These are phyloP conservation scores for Claviceps pusilla DNA, from an alignment of 2,329 filamentous ascomycete genomes.

Conservation along the genomic window DNA sequence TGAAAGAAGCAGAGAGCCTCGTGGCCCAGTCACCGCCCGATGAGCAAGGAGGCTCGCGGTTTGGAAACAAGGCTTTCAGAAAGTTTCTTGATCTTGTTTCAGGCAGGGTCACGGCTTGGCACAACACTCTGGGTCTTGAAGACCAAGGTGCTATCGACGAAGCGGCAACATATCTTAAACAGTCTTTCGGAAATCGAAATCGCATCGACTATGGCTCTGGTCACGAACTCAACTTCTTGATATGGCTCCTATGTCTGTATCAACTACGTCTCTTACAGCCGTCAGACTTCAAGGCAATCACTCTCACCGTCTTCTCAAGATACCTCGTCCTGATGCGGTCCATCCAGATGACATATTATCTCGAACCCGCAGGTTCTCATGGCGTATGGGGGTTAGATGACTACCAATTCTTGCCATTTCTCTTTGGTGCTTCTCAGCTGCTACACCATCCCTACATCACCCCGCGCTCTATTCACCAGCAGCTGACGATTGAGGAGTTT, in stretches of 20 bases:
- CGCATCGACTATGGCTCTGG: slow-evolving; percentile 95
- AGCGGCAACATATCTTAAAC: slow-evolving; percentile 60
- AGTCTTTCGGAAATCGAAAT: slow-evolving; percentile 72
- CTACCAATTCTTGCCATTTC: slow-evolving; percentile 90
- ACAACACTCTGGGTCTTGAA: slow-evolving; percentile 41
- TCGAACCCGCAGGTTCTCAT: slow-evolving; percentile 91
- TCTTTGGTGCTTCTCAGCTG: slow-evolving; percentile 85
- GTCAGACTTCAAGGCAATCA: slow-evolving; percentile 56
- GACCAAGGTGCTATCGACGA: slow-evolving; percentile 47
- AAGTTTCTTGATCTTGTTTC: slow-evolving; percentile 59
- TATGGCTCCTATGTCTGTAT: slow-evolving; percentile 91
- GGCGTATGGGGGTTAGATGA: slow-evolving; percentile 97
- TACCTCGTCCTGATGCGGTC: slow-evolving; percentile 80
- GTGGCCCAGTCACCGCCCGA: slow-evolving; percentile 60
- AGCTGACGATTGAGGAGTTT: slow-evolving; percentile 75
- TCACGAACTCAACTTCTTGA: slow-evolving; percentile 91
- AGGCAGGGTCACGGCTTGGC: slow-evolving; percentile 45
- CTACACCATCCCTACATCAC: slow-evolving; percentile 71
- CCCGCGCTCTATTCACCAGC: slow-evolving; percentile 71
- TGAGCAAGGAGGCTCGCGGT: slow-evolving; percentile 76
- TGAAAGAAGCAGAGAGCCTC: slow-evolving; percentile 53
- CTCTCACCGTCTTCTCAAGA: slow-evolving; percentile 62
- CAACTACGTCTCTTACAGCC: slow-evolving; percentile 52
- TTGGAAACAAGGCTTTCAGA: slow-evolving; percentile 87
- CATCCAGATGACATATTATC: slow-evolving; percentile 84